These are phyloP conservation scores for Picocystis sp. DNA, from an alignment of 163 green algal genomes.

Conservation along the genomic window DNA sequence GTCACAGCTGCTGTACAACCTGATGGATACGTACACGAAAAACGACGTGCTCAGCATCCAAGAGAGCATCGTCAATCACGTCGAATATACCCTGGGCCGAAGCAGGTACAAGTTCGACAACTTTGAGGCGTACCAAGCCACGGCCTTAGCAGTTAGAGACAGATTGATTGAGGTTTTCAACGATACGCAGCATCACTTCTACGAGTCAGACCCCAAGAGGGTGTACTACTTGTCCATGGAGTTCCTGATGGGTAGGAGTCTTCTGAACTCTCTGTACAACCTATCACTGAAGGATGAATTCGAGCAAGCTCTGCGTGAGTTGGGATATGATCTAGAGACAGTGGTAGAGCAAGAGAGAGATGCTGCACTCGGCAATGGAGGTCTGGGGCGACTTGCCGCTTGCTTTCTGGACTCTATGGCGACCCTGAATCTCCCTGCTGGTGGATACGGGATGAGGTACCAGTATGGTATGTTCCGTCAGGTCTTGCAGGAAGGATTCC, in stretches of 20 bases:
- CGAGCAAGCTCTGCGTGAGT: constrained; percentile 51
- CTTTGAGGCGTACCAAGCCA: constrained; percentile 44
- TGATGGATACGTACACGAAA: constrained; percentile 86
- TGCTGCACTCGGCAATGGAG: constrained; percentile 90
- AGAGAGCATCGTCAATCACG: constrained; percentile 90
- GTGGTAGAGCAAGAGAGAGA: constrained; percentile 72
- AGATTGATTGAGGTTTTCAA: constrained; percentile 95
- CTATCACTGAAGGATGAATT: constrained; percentile 69
- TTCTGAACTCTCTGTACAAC: constrained; percentile 93
- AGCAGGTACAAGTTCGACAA: constrained; percentile 70
- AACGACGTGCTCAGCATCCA: constrained; percentile 89
- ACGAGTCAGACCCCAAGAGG: constrained; percentile 70
- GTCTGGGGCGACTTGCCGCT: constrained; percentile 80
- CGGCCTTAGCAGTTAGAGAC: constrained; percentile 51
- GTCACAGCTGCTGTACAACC: constrained; percentile 42
- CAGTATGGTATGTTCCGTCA: constrained; percentile 96
- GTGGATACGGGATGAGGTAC: constrained; percentile 96
- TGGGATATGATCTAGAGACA: constrained; percentile 55
- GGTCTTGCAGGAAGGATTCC: constrained; percentile 83
- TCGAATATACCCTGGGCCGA: constrained; percentile 93
- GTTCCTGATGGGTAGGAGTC: constrained; percentile 91
- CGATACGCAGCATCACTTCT: constrained; percentile 87
- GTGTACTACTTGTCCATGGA: constrained; percentile 99
- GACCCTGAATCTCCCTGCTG: constrained; percentile 81
- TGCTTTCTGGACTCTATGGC: constrained; percentile 98